phyloP scores from a whole-genome alignment of 306 rosid species.

The Vigna radiata region DNA sequence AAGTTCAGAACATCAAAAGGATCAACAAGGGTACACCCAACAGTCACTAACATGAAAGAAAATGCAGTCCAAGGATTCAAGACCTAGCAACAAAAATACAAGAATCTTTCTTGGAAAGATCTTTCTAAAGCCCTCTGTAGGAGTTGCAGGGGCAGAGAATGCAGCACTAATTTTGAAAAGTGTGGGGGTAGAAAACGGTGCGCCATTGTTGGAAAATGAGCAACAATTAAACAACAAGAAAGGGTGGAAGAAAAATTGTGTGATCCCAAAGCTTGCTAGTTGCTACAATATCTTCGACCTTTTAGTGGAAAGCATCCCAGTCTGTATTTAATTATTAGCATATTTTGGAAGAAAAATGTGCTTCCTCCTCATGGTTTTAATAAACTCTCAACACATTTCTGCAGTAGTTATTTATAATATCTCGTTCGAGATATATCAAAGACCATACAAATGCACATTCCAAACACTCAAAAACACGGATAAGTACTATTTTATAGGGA shows the following conservation, averaged over 20 bases:
- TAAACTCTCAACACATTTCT: not conserved
- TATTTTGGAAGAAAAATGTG: not conserved
- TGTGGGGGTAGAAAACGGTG: too few relatives aligned
- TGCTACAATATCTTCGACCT: slow-evolving; percentile 25
- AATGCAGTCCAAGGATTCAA: too few relatives aligned
- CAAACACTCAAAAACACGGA: slow-evolving; percentile 9
- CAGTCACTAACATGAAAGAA: too few relatives aligned
- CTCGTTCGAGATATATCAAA: slow-evolving; percentile 18
- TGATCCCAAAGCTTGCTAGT: slow-evolving; percentile 3
- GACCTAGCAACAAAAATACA: too few relatives aligned
- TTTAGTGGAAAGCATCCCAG: not conserved
- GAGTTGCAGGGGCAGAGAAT: too few relatives aligned
- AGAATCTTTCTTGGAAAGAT: too few relatives aligned
- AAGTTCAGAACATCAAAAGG: too few relatives aligned
- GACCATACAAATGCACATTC: slow-evolving; percentile 7
- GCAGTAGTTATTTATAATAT: slow-evolving; percentile 15
- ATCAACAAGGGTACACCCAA: too few relatives aligned
- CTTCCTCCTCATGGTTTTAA: slow-evolving; percentile 6
- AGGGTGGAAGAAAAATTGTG: not conserved
- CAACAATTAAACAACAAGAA: too few relatives aligned
- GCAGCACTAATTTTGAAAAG: too few relatives aligned
- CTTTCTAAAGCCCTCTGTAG: too few relatives aligned
- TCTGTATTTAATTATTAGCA: slow-evolving; percentile 6
- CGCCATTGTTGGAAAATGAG: too few relatives aligned
- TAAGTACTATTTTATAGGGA: not conserved